phyloP scores from a whole-genome alignment of 352 stramenopile genomes.

The Sclerospora graminicola region DNA sequence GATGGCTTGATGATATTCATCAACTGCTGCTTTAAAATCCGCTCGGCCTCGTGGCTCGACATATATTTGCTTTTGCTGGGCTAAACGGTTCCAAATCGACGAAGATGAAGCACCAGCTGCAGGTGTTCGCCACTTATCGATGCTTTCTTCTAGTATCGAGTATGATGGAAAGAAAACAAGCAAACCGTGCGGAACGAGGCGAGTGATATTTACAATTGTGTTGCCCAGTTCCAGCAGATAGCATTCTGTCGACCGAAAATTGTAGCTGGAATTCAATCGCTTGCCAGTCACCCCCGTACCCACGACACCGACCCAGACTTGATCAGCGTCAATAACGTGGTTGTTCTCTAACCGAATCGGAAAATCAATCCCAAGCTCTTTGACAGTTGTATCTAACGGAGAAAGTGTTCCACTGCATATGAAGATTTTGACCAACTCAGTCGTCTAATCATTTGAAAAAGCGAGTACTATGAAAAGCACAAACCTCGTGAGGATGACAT shows the following conservation, averaged over 20 bases:
- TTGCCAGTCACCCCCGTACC: slow-evolving; percentile 90
- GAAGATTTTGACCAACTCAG: slow-evolving; percentile 2
- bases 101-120: slow-evolving; percentile 25
- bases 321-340: slow-evolving; percentile 91
- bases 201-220: slow-evolving; percentile 91
- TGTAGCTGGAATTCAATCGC: slow-evolving; percentile 91
- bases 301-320: slow-evolving; percentile 89
- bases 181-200: slow-evolving; percentile 93
- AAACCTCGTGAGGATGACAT: slow-evolving; percentile 79
- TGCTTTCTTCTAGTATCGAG: slow-evolving; percentile 86
- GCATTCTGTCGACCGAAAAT: slow-evolving; percentile 85
- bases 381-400: slow-evolving; percentile 92
- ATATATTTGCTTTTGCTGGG: slow-evolving; percentile 69
- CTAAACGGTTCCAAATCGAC: slow-evolving; percentile 73
- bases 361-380: slow-evolving; percentile 96
- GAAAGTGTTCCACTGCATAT: slow-evolving; percentile 91
- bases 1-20: slow-evolving; percentile 76
- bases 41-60: slow-evolving; percentile 58
- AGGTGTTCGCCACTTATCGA: slow-evolving; percentile 61
- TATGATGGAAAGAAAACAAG: slow-evolving; percentile 99
- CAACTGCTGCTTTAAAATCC: slow-evolving; percentile 73
- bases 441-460: not conserved
- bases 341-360: slow-evolving; percentile 94
- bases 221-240: slow-evolving; percentile 96
- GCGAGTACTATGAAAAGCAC: not conserved